Base-by-base conservation (phyloP, 306 rosid genomes). In the Carpinus viminea region DNA sequence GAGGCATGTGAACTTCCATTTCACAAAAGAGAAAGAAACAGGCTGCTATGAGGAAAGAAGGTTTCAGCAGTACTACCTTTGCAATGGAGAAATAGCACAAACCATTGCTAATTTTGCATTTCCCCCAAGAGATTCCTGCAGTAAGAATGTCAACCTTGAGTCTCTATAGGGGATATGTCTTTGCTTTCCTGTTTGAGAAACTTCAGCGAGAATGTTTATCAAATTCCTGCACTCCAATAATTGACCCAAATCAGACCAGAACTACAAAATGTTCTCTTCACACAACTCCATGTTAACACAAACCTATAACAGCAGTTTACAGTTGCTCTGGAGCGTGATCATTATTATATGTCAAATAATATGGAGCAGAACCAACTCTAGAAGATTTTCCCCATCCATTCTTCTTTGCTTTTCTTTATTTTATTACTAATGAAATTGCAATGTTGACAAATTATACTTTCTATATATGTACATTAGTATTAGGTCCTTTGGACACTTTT, bases 21-120 rank as follows among this genome's bases (percentile, higher is more conserved):
- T 38, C 45, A 60, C 64, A 51, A 80, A 51, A 36, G 50, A 68
- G 85, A 16, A 48, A 61, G 38, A 68, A 68, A 79, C 74, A 75
- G 7, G 66, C 34, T 53, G 68, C 41, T 34, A 31, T 48, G 20
- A 68, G 65, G 65, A 76, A 68, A 83, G 74, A 36, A 74, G 36
- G 41, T 74, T 62, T 31, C 75, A 77, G 71, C 73, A 53, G 51
- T 17, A 78, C 81, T 78, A 96, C 99, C 98, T 89, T 73, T 91
- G 97, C 28, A 97, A 86, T 21, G 98, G 99, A 64, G 99, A 96
- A 82, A 96, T 86, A 83, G 99, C 98, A 88, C 99, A 96, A 78
- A 96, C 91, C 99, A 96, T 93, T n/a, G 99, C 99, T 79, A 96
- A 84, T 79, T 93, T 96, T 56, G 98, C 97, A 91, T 96, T 96